Conservation (phyloP, 805 yeast species). For the Kazachstania taianensis region DNA sequence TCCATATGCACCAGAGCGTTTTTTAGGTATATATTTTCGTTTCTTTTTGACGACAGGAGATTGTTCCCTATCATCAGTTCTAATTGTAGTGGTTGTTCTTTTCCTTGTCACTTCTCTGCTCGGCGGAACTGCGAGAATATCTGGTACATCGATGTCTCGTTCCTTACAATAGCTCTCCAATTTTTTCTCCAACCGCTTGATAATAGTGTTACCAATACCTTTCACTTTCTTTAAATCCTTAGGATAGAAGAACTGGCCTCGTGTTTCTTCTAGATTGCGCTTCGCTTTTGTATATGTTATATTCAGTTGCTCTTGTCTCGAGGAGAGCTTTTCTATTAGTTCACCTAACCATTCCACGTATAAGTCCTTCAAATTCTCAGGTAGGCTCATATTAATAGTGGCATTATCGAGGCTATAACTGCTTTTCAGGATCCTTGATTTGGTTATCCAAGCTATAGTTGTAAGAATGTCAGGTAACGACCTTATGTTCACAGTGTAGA, state of each 20-base stretch:
- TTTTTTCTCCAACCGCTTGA: slow-evolving; percentile 38
- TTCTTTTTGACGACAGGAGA: slow-evolving; percentile 13
- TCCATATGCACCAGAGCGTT: slow-evolving; percentile 79
- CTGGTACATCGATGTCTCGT: slow-evolving; percentile 31
- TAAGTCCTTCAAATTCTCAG: slow-evolving; percentile 40
- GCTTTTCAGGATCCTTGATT: no score
- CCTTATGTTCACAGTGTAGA: no score
- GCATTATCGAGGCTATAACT: no score
- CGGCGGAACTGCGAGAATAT: slow-evolving; percentile 7
- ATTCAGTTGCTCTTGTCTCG: slow-evolving; percentile 43
- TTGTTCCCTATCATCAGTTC: slow-evolving; percentile 9
- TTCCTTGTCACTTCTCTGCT: slow-evolving; percentile 7
- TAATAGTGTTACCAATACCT: slow-evolving; percentile 65
- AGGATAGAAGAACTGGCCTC: slow-evolving; percentile 42
- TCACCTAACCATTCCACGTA: slow-evolving; percentile 53
- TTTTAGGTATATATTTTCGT: slow-evolving; percentile 54
- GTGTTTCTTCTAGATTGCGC: slow-evolving; percentile 38
- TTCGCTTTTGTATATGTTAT: slow-evolving; percentile 47
- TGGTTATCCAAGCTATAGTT: no score
- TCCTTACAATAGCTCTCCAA: slow-evolving; percentile 47
- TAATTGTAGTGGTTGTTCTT: slow-evolving; percentile 12
- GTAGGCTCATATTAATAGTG: slow-evolving; percentile 30
- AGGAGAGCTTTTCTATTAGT: slow-evolving; percentile 35
- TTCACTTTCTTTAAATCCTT: slow-evolving; percentile 48
- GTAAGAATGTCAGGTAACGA: no score